Conservation (phyloP, 2,329 filamentous ascomycete genomes). For the Ilyonectria robusta region DNA sequence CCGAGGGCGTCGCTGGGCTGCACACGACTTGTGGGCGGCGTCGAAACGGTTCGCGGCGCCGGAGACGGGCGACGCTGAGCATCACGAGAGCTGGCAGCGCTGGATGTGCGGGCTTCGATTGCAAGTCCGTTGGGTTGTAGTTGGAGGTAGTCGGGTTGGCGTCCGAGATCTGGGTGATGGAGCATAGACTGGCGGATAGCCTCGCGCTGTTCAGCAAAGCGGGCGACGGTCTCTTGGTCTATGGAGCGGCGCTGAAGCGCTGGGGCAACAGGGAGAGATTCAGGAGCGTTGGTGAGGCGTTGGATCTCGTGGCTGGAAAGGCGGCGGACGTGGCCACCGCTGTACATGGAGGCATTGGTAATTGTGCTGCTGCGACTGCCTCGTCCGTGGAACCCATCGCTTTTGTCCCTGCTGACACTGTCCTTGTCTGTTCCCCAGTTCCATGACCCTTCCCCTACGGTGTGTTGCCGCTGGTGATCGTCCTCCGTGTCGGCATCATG, state of each 20-base stretch:
- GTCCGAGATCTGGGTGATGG: conserved; percentile 44
- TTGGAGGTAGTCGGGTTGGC: conserved; percentile 27
- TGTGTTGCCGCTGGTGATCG: conserved; percentile 15
- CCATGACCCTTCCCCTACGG: conserved; percentile 3
- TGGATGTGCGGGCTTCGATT: conserved; percentile 41
- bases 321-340: conserved; percentile 64
- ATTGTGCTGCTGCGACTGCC: conserved; percentile 50
- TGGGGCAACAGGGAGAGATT: conserved; percentile 69
- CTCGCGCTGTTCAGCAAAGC: conserved; percentile 48
- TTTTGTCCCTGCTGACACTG: conserved; percentile 13
- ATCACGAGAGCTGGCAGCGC: conserved; percentile 34
- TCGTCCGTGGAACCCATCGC: conserved; percentile 35
- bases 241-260: conserved; percentile 55
- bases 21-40: conserved; percentile 63
- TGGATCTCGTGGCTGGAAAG: conserved; percentile 73
- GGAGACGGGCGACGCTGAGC: conserved; percentile 52
- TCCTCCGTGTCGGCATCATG: conserved; percentile 16
- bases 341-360: conserved; percentile 53
- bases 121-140: conserved; percentile 45
- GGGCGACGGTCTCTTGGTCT: conserved; percentile 55
- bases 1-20: conserved; percentile 48
- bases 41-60: conserved; percentile 63
- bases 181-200: conserved; percentile 49
- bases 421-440: conserved; percentile 11
- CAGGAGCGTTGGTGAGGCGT: conserved; percentile 68